phyloP scores from a whole-genome alignment of 2,329 filamentous ascomycete genomes.

The Diaporthe nobilis region DNA sequence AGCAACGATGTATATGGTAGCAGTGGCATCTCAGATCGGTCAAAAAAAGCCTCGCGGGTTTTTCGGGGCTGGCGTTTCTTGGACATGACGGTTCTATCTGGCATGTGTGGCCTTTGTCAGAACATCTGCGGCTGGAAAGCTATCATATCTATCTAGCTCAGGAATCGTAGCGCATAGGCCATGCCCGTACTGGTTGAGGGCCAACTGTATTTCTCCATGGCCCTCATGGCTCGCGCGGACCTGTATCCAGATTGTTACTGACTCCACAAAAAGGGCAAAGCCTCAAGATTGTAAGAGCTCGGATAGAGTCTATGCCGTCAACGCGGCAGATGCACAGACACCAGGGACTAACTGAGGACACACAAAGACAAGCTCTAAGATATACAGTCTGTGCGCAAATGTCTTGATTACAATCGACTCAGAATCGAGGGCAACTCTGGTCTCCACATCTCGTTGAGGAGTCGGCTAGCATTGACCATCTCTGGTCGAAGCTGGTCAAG shows the following conservation, averaged over 20 bases:
- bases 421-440: slow-evolving; percentile 48
- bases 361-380: neutral
- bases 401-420: slow-evolving; percentile 37
- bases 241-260: neutral
- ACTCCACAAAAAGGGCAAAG: neutral
- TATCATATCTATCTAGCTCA: neutral
- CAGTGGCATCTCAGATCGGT: neutral
- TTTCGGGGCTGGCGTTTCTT: neutral
- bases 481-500: slow-evolving; percentile 63
- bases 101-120: neutral
- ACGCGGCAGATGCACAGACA: slow-evolving; percentile 4
- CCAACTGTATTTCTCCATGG: neutral
- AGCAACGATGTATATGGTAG: neutral
- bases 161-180: neutral
- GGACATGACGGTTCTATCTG: neutral
- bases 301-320: neutral
- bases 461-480: slow-evolving; percentile 60
- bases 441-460: slow-evolving; percentile 52
- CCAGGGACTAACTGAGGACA: neutral
- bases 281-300: neutral
- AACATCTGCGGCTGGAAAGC: neutral
- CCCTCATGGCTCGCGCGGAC: neutral
- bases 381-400: slow-evolving; percentile 3
- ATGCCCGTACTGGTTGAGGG: neutral
- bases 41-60: neutral